These are phyloP conservation scores for Lasiodiplodia gonubiensis DNA, from an alignment of 2,329 filamentous ascomycete species.

Conservation along the genomic window DNA sequence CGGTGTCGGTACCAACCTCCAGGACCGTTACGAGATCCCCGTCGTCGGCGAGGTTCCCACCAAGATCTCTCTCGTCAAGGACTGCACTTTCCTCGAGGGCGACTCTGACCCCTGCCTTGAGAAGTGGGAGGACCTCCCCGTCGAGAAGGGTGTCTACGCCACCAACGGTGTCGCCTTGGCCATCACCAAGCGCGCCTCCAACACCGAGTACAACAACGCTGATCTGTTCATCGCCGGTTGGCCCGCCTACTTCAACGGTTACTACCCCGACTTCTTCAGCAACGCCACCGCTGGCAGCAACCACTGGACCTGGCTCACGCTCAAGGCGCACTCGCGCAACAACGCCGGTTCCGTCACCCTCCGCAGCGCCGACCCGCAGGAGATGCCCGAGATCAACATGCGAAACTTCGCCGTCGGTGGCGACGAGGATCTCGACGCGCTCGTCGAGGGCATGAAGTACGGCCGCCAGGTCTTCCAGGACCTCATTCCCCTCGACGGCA, in stretches of 20 bases:
- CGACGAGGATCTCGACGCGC: conserved; percentile 58
- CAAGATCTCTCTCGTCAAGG: conserved; percentile 39
- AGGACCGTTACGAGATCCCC: conserved; percentile 65
- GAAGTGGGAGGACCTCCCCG: conserved; percentile 36
- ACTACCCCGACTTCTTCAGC: conserved; percentile 61
- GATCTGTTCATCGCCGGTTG: conserved; percentile 59
- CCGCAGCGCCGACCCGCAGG: conserved; percentile 65
- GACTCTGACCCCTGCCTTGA: conserved; percentile 51
- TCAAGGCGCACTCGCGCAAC: conserved; percentile 70
- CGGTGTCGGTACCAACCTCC: conserved; percentile 68
- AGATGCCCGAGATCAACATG: conserved; percentile 63
- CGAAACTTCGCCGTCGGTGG: conserved; percentile 52
- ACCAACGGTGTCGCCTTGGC: conserved; percentile 62
- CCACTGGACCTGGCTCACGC: conserved; percentile 57
- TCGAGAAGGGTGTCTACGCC: conserved; percentile 49
- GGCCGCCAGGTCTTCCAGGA: conserved; percentile 50
- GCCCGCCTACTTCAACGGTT: conserved; percentile 60
- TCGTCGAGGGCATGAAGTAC: conserved; percentile 62
- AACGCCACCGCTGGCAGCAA: conserved; percentile 52
- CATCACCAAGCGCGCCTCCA: conserved; percentile 48
- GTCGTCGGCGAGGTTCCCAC: conserved; percentile 55
- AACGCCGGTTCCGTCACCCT: conserved; percentile 66
- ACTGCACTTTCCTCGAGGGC: conserved; percentile 45
- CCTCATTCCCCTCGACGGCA: conserved; percentile 30
- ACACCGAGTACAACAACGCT: conserved; percentile 53